A percentile compares a stretch with the other conserved stretches of the same genome.
Evolutionary conservation across 805 yeast species (phyloP).

Genomic region (Zygoascus ofunaensis): DNA sequence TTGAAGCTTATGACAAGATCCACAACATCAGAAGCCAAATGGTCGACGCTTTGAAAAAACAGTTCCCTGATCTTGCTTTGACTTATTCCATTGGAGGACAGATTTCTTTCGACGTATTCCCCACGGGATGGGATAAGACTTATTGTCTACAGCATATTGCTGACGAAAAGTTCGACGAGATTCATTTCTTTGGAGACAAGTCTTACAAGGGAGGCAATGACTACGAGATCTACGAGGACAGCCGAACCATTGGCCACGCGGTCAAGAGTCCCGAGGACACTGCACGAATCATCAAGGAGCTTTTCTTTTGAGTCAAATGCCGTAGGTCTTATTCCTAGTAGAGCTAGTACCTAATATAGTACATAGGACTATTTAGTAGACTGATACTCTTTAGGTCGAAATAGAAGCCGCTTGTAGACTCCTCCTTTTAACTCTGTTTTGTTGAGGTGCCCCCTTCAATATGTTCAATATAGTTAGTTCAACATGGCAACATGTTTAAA

Average conservation of each 20-base stretch:
- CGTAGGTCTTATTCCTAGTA: too few relatives aligned
- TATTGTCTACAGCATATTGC: conserved; percentile 91
- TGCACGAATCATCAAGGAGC: conserved; percentile 69
- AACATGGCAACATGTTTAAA: background rate
- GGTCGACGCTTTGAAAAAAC: conserved; percentile 74
- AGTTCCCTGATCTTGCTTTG: conserved; percentile 74
- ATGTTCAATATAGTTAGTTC: too few relatives aligned
- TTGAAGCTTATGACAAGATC: conserved; percentile 71
- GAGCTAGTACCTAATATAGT: too few relatives aligned
- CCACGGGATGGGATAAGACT: conserved; percentile 99
- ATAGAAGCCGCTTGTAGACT: too few relatives aligned
- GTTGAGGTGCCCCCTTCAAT: too few relatives aligned
- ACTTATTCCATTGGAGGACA: conserved; percentile 99
- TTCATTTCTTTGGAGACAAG: conserved; percentile 99
- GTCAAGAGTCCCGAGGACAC: conserved; percentile 88
- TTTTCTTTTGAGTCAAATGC: conserved; percentile 52
- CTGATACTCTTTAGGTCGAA: too few relatives aligned
- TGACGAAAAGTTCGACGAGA: conserved; percentile 71
- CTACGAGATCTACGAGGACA: conserved; percentile 88
- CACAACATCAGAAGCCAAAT: conserved; percentile 75
- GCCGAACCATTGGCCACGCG: conserved; percentile 92
- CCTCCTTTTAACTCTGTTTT: too few relatives aligned
- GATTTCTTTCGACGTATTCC: conserved; percentile 98
- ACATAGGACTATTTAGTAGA: too few relatives aligned
- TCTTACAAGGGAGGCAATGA: conserved; percentile 95